Base-by-base conservation (phyloP, 2,329 filamentous ascomycete species). In the Epichloe hybrida region DNA sequence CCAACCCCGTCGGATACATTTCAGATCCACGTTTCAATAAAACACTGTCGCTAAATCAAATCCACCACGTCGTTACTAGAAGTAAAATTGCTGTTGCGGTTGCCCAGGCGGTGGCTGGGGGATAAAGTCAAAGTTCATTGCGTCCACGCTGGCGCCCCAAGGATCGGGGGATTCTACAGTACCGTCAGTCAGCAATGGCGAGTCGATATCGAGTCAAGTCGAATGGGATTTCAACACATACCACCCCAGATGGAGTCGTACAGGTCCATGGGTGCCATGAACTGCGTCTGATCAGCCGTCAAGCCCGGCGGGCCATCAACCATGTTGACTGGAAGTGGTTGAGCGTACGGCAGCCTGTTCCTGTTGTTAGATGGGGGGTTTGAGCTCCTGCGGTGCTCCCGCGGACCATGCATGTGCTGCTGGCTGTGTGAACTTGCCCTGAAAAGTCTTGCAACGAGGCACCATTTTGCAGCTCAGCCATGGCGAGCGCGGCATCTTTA, bases 231-330 rank as follows among this genome's bases (percentile, higher is more conserved):
- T 23, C 2, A 13, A 13, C 17, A 69, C 76, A 62, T 65, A 82
- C 79, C 80, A 73, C 79, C 82, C 67, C 82, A 83, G 44, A 84
- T 84, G 4, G 79, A 81, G 58, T 83, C 79, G 60, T 82, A 84
- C 1, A 84, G 66, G 53, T 84, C 80, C 78, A 84, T 80, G 0
- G 80, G 80, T 38, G 80, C 80, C 71, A 83, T 79, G 56, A 79
- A 76, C 36, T 77, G 69, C 3, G 74, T 69, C 15, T 77, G 76
- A 53, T 82, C 80, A 11, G 77, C 66, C 43, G 69, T 79, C 71
- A 79, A 65, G 36, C 69, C 63, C 46, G 67, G 63, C 47, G 80
- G 64, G 44, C 72, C 73, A 6, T 74, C 64, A 36, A 79, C 63
- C 42, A 66, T 61, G 27, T 54, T 62, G 15, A 59, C 54, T 17